A percentile compares a stretch with the other conserved stretches of the same genome.
Evolutionary conservation across 1,139 yeast genomes (phyloP).

Genomic region (Yamadazyma trypodendri): DNA sequence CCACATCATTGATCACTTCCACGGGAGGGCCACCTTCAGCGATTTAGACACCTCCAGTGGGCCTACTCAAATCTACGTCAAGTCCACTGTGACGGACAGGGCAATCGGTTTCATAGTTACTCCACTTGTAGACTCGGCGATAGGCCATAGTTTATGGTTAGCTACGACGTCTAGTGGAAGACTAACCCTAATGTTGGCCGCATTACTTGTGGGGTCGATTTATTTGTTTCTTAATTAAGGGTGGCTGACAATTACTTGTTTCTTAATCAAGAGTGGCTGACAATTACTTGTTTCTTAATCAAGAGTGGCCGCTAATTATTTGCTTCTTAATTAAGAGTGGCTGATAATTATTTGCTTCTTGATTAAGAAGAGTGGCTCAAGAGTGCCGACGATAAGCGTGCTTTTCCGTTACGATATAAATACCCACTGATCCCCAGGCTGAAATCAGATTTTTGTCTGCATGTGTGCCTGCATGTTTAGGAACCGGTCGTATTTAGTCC

Average conservation of each 20-base stretch:
- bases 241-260: too few species aligned
- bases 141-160: slow-evolving; percentile 44
- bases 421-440: background rate
- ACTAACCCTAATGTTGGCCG: slow-evolving; percentile 15
- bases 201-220: slow-evolving; percentile 7
- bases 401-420: slow-evolving; percentile 12
- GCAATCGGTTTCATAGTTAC: slow-evolving; percentile 29
- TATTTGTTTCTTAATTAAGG: slow-evolving; percentile 7
- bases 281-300: slow-evolving; percentile 6
- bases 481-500: background rate
- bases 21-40: slow-evolving; percentile 10
- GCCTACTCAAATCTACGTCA: slow-evolving; percentile 45
- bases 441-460: background rate
- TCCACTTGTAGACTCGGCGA: slow-evolving; percentile 28
- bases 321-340: slow-evolving; percentile 7
- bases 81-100: slow-evolving; percentile 39
- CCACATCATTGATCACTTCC: slow-evolving; percentile 21
- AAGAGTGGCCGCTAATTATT: too few species aligned
- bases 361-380: slow-evolving; percentile 12
- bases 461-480: background rate
- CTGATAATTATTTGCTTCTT: too few species aligned
- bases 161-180: slow-evolving; percentile 42
- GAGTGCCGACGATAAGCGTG: slow-evolving; percentile 13
- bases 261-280: too few species aligned
- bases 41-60: slow-evolving; percentile 30